These are phyloP conservation scores for Lentinula raphanica DNA, from an alignment of 768 basidiomycete genomes.

Conservation along the genomic window DNA sequence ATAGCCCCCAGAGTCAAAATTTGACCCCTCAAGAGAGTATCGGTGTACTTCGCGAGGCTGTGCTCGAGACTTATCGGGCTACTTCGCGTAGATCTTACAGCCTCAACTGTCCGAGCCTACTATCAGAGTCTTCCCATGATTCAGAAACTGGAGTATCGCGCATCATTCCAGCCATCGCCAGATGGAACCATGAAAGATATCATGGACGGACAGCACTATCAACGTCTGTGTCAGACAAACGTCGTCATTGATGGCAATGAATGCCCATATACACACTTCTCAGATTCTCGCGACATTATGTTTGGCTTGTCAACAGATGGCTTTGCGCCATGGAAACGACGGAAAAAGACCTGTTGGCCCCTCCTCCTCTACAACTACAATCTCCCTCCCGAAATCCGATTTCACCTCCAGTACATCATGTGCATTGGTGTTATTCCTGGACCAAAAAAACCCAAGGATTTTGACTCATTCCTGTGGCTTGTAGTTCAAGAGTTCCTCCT, in stretches of 20 bases:
- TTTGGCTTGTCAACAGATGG: constrained; percentile 31
- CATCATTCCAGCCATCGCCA: too few relatives aligned
- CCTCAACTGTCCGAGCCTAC: too few relatives aligned
- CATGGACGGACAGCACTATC: constrained; percentile 24
- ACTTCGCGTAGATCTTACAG: too few relatives aligned
- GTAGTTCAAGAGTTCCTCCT: constrained; percentile 21
- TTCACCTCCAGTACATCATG: constrained; percentile 22
- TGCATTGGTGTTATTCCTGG: constrained; percentile 29
- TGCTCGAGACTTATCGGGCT: too few relatives aligned
- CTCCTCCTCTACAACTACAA: constrained; percentile 29
- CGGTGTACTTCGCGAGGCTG: too few relatives aligned
- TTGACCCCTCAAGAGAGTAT: too few relatives aligned
- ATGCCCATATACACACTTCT: constrained; percentile 20
- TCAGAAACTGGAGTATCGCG: too few relatives aligned
- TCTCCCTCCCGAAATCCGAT: constrained; percentile 24
- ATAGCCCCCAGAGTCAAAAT: too few relatives aligned
- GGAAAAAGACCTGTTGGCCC: constrained; percentile 25
- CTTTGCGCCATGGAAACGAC: constrained; percentile 24
- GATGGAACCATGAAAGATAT: too few relatives aligned
- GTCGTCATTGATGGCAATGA: constrained; percentile 17
- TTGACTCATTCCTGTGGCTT: constrained; percentile 28
- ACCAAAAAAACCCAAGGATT: constrained; percentile 23
- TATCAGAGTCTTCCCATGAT: too few relatives aligned
- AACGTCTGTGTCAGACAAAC: constrained; percentile 4
- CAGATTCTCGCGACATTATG: constrained; percentile 25